Evolutionary conservation across 768 basidiomycete genomes (phyloP).

Genomic region (Leccinum rimulosum): DNA sequence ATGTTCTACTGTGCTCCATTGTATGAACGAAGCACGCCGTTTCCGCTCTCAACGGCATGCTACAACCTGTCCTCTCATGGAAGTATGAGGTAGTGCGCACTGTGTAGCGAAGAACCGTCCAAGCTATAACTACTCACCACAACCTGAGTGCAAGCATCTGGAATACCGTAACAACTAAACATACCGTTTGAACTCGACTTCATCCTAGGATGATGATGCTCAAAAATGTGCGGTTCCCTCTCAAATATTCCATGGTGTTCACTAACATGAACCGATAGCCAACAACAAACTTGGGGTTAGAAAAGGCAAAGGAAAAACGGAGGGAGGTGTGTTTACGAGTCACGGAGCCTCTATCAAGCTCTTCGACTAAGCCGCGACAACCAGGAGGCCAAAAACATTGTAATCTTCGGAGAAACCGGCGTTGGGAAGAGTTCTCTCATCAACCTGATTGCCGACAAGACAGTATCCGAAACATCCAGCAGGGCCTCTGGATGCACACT

Average conservation of each 20-base stretch:
- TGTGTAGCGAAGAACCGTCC: not conserved
- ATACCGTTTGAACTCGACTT: not conserved
- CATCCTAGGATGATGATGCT: not conserved
- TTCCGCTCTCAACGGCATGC: not conserved
- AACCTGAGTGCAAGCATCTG: not conserved
- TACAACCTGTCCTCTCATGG: not conserved
- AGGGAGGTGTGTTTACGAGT: constrained; percentile 10
- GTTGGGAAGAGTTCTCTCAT: too few species aligned
- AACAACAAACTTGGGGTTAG: not conserved
- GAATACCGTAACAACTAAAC: not conserved
- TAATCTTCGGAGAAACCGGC: too few species aligned
- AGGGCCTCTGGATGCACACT: constrained; percentile 23
- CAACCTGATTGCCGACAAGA: not conserved
- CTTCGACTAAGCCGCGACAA: not conserved
- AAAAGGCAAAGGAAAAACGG: not conserved
- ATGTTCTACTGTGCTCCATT: not conserved
- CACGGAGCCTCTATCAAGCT: not conserved
- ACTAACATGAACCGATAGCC: constrained; percentile 10
- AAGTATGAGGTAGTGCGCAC: constrained; percentile 9
- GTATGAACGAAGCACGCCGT: constrained; percentile 1
- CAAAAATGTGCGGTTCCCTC: constrained; percentile 6
- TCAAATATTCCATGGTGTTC: not conserved
- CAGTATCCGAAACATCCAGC: constrained; percentile 17
- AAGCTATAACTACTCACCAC: constrained; percentile 11
- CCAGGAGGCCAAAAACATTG: constrained; percentile 8